These are phyloP conservation scores for Silene noctiflora DNA, from an alignment of 179 eudicot species.

Conservation along the genomic window DNA sequence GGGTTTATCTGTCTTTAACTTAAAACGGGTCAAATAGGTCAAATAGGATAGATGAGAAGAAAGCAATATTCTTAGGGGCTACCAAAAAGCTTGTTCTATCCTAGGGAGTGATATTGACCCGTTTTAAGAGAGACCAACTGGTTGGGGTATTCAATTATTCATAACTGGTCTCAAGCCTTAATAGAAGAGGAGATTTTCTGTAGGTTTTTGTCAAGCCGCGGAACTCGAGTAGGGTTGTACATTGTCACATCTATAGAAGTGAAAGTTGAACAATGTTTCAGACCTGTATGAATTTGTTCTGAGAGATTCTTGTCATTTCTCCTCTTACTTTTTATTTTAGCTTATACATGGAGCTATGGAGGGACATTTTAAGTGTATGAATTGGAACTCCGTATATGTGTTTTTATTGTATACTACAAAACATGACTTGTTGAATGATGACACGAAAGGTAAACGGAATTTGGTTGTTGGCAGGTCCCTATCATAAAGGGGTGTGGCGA, in stretches of 20 bases:
- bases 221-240: not conserved
- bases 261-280: slow-evolving; percentile 1
- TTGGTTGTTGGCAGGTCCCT: slow-evolving; percentile 46
- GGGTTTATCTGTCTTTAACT: too few species aligned
- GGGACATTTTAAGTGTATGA: not conserved
- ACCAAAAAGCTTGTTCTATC: too few species aligned
- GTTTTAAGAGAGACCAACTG: too few species aligned
- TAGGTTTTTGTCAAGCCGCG: slow-evolving; percentile 1
- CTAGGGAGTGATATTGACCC: too few species aligned
- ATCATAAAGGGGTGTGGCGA: slow-evolving; percentile 72
- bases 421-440: too few species aligned
- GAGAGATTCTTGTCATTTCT: not conserved
- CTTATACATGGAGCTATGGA: too few species aligned
- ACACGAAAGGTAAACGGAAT: not conserved
- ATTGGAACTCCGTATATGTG: not conserved
- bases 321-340: not conserved
- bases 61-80: too few species aligned
- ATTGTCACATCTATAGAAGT: not conserved
- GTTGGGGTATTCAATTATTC: too few species aligned
- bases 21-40: too few species aligned
- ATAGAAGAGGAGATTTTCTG: not conserved
- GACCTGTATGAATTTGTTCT: not conserved
- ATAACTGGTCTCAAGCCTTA: too few species aligned
- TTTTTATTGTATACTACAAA: too few species aligned
- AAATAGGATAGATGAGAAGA: too few species aligned